A percentile compares a stretch with the other conserved stretches of the same genome.
These are phyloP conservation scores for Edaphochlamys debaryana DNA, from an alignment of 139 green algal genomes.

Conservation along the genomic window DNA sequence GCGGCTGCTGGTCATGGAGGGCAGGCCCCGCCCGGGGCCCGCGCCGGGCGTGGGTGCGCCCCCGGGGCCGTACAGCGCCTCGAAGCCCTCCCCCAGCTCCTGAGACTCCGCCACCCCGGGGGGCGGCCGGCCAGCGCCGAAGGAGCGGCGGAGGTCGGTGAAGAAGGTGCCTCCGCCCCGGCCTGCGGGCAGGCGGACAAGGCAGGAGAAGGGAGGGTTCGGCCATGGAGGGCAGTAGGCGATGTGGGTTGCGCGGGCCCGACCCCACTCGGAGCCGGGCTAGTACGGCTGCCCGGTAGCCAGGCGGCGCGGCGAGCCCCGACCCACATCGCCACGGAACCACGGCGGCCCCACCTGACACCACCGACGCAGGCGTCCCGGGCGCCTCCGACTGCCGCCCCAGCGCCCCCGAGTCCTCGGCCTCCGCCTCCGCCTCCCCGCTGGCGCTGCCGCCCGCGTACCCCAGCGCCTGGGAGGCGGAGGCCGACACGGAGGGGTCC, in stretches of 20 bases:
- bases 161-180: conserved; percentile 26
- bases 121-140: background rate
- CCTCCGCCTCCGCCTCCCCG: background rate
- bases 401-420: background rate
- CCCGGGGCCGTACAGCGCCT: background rate
- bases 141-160: conserved; percentile 41
- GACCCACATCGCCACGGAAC: no score
- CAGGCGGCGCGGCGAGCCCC: no score
- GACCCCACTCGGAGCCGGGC: no score
- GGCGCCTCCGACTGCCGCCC: background rate
- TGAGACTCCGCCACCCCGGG: conserved; percentile 16
- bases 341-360: conserved; percentile 2
- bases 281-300: no score
- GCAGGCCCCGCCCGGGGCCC: background rate
- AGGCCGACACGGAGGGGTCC: no score
- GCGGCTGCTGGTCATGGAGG: background rate
- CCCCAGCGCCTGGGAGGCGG: no score
- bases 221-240: no score
- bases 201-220: no score
- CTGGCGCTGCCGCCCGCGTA: no score
- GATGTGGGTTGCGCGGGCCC: no score
- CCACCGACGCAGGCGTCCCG: conserved; percentile 16
- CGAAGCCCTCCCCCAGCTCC: conserved; percentile 1
- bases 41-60: background rate
- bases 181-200: no score